Conservation (phyloP, 176 grass and related monocot genomes). For the Aegilops bicornis region DNA sequence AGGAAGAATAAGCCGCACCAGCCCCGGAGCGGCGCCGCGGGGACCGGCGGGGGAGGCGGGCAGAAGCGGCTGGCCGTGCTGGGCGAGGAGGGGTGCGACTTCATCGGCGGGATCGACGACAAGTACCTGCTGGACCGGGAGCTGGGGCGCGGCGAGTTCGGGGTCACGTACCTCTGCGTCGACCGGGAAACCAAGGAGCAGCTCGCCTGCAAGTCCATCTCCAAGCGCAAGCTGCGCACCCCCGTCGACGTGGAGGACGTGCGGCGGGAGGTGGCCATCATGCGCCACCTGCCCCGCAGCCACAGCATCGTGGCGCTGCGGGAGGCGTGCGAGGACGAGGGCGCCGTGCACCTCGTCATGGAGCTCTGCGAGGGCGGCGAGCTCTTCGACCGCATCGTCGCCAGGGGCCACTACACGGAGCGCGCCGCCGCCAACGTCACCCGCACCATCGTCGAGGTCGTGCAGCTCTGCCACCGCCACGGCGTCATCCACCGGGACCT, state of each 20-base stretch:
- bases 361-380: slow-evolving; percentile 99
- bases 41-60: not conserved
- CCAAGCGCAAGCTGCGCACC: slow-evolving; percentile 93
- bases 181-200: slow-evolving; percentile 81
- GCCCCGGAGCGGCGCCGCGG: slow-evolving; percentile 35
- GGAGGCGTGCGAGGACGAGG: slow-evolving; percentile 97
- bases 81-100: slow-evolving; percentile 45
- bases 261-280: slow-evolving; percentile 94
- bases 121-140: slow-evolving; percentile 85
- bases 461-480: slow-evolving; percentile 95
- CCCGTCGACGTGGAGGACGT: slow-evolving; percentile 97
- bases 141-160: slow-evolving; percentile 97
- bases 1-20: slow-evolving; percentile 72
- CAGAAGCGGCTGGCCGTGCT: slow-evolving; percentile 77
- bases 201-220: slow-evolving; percentile 99
- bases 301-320: slow-evolving; percentile 69
- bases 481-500: slow-evolving; percentile 97
- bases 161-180: slow-evolving; percentile 96
- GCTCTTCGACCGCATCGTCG: slow-evolving; percentile 98
- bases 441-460: slow-evolving; percentile 91
- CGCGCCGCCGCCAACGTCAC: slow-evolving; percentile 76
- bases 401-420: slow-evolving; percentile 91
- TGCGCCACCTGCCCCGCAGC: slow-evolving; percentile 89
- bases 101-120: slow-evolving; percentile 65
- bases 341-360: slow-evolving; percentile 96